A percentile compares a stretch with the other conserved stretches of the same genome.
These are phyloP conservation scores for Suhomyces kunorum DNA, from an alignment of 1,139 yeast species.

Conservation along the genomic window DNA sequence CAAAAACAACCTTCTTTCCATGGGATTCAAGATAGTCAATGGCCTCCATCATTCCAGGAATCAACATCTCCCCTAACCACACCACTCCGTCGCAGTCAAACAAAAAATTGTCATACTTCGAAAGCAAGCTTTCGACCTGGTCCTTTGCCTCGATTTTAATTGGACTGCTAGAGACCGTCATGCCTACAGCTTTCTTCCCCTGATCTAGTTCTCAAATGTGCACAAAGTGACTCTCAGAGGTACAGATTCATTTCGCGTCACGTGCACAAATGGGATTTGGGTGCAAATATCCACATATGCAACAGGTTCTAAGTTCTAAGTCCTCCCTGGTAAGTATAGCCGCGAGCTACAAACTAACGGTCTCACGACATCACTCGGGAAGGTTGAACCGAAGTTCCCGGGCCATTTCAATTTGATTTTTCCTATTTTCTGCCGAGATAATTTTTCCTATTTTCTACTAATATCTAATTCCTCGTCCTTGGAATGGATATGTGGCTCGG, in stretches of 20 bases:
- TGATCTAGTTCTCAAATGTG: neutral
- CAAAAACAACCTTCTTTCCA: conserved; percentile 37
- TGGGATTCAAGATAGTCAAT: conserved; percentile 51
- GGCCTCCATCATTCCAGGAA: conserved; percentile 74
- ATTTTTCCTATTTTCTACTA: conserved; percentile 1
- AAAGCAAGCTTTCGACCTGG: conserved; percentile 53
- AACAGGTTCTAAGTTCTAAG: conserved; percentile 1
- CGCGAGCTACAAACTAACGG: conserved; percentile 3
- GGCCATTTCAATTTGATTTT: neutral
- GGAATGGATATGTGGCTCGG: neutral
- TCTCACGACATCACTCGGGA: neutral
- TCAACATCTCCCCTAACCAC: conserved; percentile 76
- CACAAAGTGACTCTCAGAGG: neutral
- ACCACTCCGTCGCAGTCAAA: conserved; percentile 96
- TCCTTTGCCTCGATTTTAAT: conserved; percentile 2
- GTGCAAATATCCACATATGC: conserved; percentile 9
- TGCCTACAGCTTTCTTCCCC: neutral
- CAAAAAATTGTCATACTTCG: conserved; percentile 72
- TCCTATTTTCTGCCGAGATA: neutral
- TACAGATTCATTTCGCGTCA: neutral
- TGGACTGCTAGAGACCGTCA: conserved; percentile 8
- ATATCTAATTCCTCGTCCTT: conserved; percentile 7
- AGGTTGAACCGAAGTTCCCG: conserved; percentile 2
- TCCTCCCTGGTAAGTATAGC: conserved; percentile 7
- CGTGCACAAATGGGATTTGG: conserved; percentile 4